Conservation (phyloP, 1,284 basidiomycete genomes). For the Pyrrhoderma lamaoense region DNA sequence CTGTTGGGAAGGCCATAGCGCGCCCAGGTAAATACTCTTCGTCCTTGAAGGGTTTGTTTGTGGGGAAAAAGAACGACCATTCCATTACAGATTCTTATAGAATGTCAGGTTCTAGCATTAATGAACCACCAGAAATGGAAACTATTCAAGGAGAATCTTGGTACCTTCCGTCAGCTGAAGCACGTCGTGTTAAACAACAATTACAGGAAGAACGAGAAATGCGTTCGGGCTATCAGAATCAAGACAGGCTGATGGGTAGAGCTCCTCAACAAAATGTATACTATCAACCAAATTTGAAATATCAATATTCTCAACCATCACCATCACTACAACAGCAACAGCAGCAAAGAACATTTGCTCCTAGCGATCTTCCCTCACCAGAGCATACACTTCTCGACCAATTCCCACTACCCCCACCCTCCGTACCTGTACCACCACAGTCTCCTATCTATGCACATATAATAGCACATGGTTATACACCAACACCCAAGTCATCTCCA, state of each 20-base stretch:
- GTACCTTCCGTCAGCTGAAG: constrained; percentile 13
- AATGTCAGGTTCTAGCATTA: not conserved
- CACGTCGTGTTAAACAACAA: not conserved
- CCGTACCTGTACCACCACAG: not conserved
- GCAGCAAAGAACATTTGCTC: not conserved
- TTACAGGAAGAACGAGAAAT: not conserved
- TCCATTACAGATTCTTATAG: not conserved
- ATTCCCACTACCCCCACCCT: constrained; percentile 5
- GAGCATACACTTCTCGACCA: not conserved
- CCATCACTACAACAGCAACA: not conserved
- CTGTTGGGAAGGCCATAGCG: not conserved
- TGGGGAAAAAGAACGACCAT: not conserved
- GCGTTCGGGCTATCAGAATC: not conserved
- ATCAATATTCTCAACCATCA: not conserved
- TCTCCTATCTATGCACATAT: not conserved
- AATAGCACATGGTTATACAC: not conserved
- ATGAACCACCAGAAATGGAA: constrained; percentile 8
- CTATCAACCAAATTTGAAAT: too few relatives aligned
- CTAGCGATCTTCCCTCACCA: not conserved
- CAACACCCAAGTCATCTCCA: not conserved
- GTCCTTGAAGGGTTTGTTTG: not conserved
- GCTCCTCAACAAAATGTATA: too few relatives aligned
- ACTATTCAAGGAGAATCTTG: constrained; percentile 13
- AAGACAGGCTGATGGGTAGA: too few relatives aligned
- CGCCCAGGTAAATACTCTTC: not conserved